phyloP scores from a whole-genome alignment of 1,284 basidiomycete species.

The Moniliella sp. region DNA sequence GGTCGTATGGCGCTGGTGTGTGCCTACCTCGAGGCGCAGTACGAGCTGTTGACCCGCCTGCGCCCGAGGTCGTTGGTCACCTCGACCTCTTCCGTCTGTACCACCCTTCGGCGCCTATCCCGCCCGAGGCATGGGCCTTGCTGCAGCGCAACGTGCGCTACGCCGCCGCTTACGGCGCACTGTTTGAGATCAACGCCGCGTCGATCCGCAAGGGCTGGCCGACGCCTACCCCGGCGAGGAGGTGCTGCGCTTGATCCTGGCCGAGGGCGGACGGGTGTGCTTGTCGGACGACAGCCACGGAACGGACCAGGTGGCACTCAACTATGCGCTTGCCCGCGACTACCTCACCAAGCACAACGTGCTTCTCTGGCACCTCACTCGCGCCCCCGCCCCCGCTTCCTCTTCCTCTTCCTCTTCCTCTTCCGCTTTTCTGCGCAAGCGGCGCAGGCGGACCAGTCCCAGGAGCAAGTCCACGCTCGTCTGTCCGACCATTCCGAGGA shows the following conservation, averaged over 20 bases:
- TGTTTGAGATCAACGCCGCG: conserved; percentile 82
- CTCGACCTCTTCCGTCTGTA: conserved; percentile 43
- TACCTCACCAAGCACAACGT: no score
- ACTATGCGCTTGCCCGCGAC: conserved; percentile 48
- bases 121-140: conserved; percentile 39
- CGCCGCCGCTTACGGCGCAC: conserved; percentile 59
- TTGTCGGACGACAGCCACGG: conserved; percentile 93
- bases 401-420: no score
- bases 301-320: conserved; percentile 62
- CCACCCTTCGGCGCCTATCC: conserved; percentile 3
- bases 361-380: no score
- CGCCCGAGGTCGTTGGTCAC: conserved; percentile 80
- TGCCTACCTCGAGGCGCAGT: conserved; percentile 21
- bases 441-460: no score
- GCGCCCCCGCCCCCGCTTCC: no score
- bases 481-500: no score
- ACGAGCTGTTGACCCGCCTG: conserved; percentile 37
- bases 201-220: conserved; percentile 77
- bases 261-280: conserved; percentile 50
- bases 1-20: conserved; percentile 6
- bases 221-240: conserved; percentile 63
- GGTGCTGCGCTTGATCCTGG: conserved; percentile 51
- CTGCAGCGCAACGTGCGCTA: conserved; percentile 55
- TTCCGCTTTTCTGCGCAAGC: no score
- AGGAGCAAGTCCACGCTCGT: no score